Base-by-base conservation (phyloP, 495 filamentous ascomycete genomes). In the Rhypophila decipiens region DNA sequence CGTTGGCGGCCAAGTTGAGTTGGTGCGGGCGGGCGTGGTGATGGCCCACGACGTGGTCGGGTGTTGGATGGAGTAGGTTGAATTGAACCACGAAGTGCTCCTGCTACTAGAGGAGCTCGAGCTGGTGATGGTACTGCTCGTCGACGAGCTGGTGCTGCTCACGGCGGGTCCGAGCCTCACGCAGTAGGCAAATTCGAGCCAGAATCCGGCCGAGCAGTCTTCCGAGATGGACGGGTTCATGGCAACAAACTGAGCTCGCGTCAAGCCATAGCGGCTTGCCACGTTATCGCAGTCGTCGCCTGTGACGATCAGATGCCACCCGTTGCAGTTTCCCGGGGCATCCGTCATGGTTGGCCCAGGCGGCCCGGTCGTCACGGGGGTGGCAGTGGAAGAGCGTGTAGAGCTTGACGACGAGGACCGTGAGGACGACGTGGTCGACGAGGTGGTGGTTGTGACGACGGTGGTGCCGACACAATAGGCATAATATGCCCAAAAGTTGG, bases 391-490 rank as follows among this genome's bases (percentile, higher is more conserved):
- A 13, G 37, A 41, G n/a, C 5, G 18, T 12, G 8, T 42, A 11
- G 46, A 17, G 5, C 19, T 29, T n/a, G n/a, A n/a, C n/a, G n/a
- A n/a, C n/a, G n/a, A n/a, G n/a, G n/a, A n/a, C n/a, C n/a, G n/a
- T 5, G 17, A 11, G 9, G 27, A 35, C 13, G 21, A 39, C 11
- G 7, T 50, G 21, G 47, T 39, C 18, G 22, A 34, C n/a, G 40
- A 20, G 21, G 46, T 29, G 35, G 51, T 21, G 33, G 36, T 17
- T 22, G 44, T n/a, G 10, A 4, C 42, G 1, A 13, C 15, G 2
- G 13, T 9, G 5, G 50, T 35, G 9, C 52, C 47, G 21, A 64
- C 56, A 24, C 60, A 64, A 49, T 64, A 64, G 0, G 44, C 22
- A 33, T 50, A 44, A 8, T 34, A 19, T 2, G 13, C 2, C 47